These are phyloP conservation scores for Penicillium taxi DNA, from an alignment of 495 filamentous ascomycete genomes.

Conservation along the genomic window DNA sequence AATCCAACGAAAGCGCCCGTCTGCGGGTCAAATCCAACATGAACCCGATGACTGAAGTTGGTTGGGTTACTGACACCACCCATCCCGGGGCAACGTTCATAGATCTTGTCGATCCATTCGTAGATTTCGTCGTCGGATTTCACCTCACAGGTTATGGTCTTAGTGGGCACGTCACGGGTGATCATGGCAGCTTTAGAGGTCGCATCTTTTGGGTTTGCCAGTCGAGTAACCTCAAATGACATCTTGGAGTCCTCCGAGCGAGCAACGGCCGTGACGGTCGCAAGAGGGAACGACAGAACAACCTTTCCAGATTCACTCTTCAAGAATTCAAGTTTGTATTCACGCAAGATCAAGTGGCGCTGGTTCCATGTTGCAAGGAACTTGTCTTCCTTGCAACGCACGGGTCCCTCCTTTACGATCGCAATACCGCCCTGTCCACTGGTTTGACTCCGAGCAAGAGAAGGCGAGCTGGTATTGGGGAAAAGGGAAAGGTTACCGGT, in stretches of 20 bases:
- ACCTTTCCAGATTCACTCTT: slow-evolving; percentile 82
- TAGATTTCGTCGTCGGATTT: slow-evolving; percentile 94
- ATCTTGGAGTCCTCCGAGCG: slow-evolving; percentile 80
- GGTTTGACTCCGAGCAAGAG: slow-evolving; percentile 54
- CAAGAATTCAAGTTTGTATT: slow-evolving; percentile 82
- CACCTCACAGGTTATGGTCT: slow-evolving; percentile 77
- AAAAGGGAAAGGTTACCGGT: slow-evolving; percentile 46
- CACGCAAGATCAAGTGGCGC: slow-evolving; percentile 78
- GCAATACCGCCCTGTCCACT: slow-evolving; percentile 54
- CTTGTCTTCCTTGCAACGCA: slow-evolving; percentile 79
- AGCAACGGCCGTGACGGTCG: slow-evolving; percentile 75
- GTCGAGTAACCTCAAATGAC: slow-evolving; percentile 82
- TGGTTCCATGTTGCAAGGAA: slow-evolving; percentile 85
- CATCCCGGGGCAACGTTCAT: slow-evolving; percentile 92
- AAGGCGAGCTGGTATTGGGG: slow-evolving; percentile 55
- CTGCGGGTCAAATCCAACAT: slow-evolving; percentile 92
- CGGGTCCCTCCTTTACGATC: slow-evolving; percentile 82
- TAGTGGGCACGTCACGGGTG: slow-evolving; percentile 65
- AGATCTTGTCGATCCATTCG: slow-evolving; percentile 96
- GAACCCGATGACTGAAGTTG: slow-evolving; percentile 91
- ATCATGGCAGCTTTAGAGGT: slow-evolving; percentile 52
- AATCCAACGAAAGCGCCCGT: slow-evolving; percentile 90
- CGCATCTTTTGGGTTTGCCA: slow-evolving; percentile 54
- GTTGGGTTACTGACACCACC: slow-evolving; percentile 97
- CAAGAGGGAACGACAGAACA: slow-evolving; percentile 67